Percentiles rank a stretch among this genome's conserved stretches.
Evolutionary conservation across 140 eudicot genomes (phyloP).

Genomic region (Stevia rebaudiana): DNA sequence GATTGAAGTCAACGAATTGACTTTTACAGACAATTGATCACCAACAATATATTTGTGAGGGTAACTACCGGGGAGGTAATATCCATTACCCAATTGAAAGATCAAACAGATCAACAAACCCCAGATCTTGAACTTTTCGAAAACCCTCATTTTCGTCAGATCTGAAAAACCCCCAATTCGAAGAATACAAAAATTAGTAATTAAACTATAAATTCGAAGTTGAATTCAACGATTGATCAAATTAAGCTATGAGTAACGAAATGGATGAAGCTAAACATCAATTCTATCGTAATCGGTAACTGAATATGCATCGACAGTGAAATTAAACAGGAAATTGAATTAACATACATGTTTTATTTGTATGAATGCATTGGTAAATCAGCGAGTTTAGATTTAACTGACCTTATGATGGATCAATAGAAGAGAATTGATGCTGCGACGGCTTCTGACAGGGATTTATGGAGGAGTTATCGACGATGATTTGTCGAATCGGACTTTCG

Average conservation of each 20-base stretch:
- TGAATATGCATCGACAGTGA: neutral
- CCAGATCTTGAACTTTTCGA: slow-evolving; percentile 42
- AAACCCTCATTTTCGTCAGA: slow-evolving; percentile 34
- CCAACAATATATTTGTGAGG: slow-evolving; percentile 46
- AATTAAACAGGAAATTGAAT: neutral
- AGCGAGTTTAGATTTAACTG: neutral
- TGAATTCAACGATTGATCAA: neutral
- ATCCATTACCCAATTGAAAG: slow-evolving; percentile 34
- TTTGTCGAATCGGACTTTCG: neutral
- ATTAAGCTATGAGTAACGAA: neutral
- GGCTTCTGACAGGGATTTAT: neutral
- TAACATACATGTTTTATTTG: neutral
- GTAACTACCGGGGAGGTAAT: slow-evolving; percentile 55
- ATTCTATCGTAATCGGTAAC: slow-evolving; percentile 2
- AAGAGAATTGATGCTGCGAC: slow-evolving; percentile 3
- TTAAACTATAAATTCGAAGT: slow-evolving; percentile 18
- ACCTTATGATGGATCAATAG: neutral
- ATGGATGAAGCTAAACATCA: neutral
- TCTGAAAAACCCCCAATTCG: slow-evolving; percentile 24
- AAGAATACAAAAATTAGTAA: slow-evolving; percentile 7
- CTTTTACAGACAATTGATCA: slow-evolving; percentile 46
- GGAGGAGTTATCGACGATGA: slow-evolving; percentile 7
- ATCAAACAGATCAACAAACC: slow-evolving; percentile 34
- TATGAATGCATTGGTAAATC: slow-evolving; percentile 1
- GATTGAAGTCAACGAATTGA: slow-evolving; percentile 54